Evolutionary conservation across 1,139 yeast genomes (phyloP), one percentile per base, ranked within the genome.

Genomic region (Blastobotrys proliferans): DNA sequence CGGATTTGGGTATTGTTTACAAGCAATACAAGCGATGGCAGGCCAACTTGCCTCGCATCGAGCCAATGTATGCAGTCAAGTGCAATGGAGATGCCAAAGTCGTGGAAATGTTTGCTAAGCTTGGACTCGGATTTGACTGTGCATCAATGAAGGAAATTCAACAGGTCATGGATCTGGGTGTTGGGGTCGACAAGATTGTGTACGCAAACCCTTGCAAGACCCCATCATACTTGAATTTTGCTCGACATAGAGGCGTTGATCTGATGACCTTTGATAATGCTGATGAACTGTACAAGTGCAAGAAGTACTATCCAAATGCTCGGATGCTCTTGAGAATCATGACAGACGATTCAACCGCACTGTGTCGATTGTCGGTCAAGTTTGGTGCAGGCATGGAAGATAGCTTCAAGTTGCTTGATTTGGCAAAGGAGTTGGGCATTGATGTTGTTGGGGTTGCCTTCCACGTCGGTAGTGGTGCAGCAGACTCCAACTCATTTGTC

Each of bases 201-300:
- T 92, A 86, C 66, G 97, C 97, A 25, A 88, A 92, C 58, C 97
- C 98, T 18, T 86, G 96, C 66, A 92, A 92, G 68, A 81, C 92
- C 33, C 75, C 79, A 45, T 83, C 95, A 27, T 86, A 81, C 55
- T 69, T 92, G 50, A 75, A 94, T 56, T 83, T 73, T 61, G 94
- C 97, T 1, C 63, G 71, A 18, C 60, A 67, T 18, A 58, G 63
- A 24, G 69, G 72, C 13, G 83, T 92, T 46, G 66, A 72, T 50
- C 72, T 83, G 65, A 87, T 95, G 55, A 92, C 97, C 0, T 90
- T 87, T 60, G 98, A 92, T 67, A 90, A 88, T 56, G 73, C 76
- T 39, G 92, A 85, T 56, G 98, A 92, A 67, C 72, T 92, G 57
- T 67, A 73, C 67, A 92, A 92, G 68, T 69, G 88, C 59, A 72